Conservation (phyloP, 306 rosid genomes). For the Chamaecrista fasciculata region DNA sequence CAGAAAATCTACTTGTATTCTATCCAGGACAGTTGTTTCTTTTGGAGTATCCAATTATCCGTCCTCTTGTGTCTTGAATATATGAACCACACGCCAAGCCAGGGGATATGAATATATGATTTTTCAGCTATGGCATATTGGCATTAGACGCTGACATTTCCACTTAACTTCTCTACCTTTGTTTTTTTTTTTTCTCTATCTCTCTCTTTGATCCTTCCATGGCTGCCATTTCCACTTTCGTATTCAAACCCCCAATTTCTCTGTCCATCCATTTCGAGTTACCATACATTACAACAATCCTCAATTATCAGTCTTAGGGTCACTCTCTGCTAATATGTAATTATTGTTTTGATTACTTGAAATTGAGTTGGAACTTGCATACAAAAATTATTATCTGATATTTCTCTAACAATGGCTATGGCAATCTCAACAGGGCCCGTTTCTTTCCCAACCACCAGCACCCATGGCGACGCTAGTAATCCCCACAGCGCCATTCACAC, state of each 20-base stretch:
- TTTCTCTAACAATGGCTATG: not conserved
- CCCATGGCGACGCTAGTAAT: slow-evolving; percentile 7
- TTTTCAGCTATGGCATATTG: not conserved
- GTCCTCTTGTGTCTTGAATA: not conserved
- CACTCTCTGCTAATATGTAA: no score
- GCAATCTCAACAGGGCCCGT: slow-evolving; percentile 27
- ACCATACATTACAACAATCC: no score
- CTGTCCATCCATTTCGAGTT: slow-evolving; percentile 21
- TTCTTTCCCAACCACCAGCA: slow-evolving; percentile 8
- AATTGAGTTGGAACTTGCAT: no score
- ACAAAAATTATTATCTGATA: no score
- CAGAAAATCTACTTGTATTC: no score
- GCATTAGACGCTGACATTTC: no score
- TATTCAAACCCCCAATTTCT: slow-evolving; percentile 35
- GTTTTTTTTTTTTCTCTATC: not conserved
- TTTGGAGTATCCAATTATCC: no score
- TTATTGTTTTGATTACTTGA: no score
- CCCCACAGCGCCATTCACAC: slow-evolving; percentile 22
- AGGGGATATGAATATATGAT: slow-evolving; percentile 51
- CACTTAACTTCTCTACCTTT: not conserved
- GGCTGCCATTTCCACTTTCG: slow-evolving; percentile 56
- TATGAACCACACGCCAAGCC: slow-evolving; percentile 45
- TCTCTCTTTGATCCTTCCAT: slow-evolving; percentile 23
- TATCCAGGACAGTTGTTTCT: no score
- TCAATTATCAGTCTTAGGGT: no score